Base-by-base conservation (phyloP, 306 rosid genomes). In the Vachellia pachyceras region DNA sequence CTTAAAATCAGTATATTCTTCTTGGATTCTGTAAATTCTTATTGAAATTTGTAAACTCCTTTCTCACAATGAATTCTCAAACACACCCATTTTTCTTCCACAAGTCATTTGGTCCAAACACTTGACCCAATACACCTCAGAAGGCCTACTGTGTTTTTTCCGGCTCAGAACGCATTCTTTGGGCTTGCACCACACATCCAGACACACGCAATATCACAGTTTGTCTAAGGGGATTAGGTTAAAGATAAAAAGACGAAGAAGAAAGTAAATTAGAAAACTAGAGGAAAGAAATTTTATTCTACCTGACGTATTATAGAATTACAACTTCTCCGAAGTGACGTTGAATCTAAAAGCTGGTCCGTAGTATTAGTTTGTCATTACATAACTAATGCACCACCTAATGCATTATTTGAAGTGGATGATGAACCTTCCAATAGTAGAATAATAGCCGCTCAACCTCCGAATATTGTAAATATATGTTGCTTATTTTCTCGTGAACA, bases 301-400 rank as follows among this genome's bases (percentile, higher is more conserved):
- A 29, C 33, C 33, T 29, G 33, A 29, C 33, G 2, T 29, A 29
- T 29, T 29, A 29, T 29, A 29, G 35, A 52, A 18, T 57, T 10
- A 4, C 65, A 58, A 22, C 65, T 22, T 57, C 64, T 22, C 35
- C n/a, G 0, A 42, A 58, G 3, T 42, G 37, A 54, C 33, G 11
- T 10, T n/a, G 3, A 29, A 50, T 40, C 33, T 17, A 15, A 18
- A 52, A 10, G 22, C 37, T 12, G 18, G 63, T 3, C 23, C 12
- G 46, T 54, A 10, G 54, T 23, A 57, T 73, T 39, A 37, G 66
- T 55, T 73, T 12, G 67, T 37, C 37, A 42, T 60, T 17, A 8
- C 58, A 42, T 25, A 76, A 60, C 70, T 75, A 75, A 75, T 60
- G 55, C 57, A 42, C 58, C 57, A 23, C 71, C 79, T 23, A 76